Base-by-base conservation (phyloP, 2,329 filamentous ascomycete species). In the Colletotrichum sp. region DNA sequence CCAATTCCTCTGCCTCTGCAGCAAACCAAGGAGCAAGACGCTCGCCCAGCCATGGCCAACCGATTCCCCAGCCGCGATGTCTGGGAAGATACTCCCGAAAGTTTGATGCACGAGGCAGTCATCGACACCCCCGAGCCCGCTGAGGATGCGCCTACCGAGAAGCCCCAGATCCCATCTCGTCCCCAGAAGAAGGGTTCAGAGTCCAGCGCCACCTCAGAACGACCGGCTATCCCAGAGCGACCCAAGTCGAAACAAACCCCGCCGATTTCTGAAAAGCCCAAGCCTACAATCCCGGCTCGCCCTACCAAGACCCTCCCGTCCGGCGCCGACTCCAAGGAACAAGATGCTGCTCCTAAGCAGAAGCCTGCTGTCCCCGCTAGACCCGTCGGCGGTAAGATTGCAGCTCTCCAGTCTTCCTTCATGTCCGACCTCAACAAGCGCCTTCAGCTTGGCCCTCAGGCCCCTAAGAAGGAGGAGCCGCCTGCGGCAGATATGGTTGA, bases 81-180 rank as follows among this genome's bases (percentile, higher is more conserved):
- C 57, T 98, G 96, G 96, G 96, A 99, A 86, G 96, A 99, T 83
- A 93, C 92, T 0, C 96, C 96, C 2, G 95, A 98, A 80, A 96
- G 95, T 81, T 90, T 95, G 73, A 90, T 94, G 78, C 90, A 98
- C 24, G 92, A 96, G 81, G 94, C 96, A 0, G 96, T 94, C 1
- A 93, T 98, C 66, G 88, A 84, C 57, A 88, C 84, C 28, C 90
- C 86, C 32, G 91, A 90, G 71, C 71, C 36, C 12, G 13, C 28
- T 8, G 87, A 89, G 32, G 88, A 90, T 4, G 86, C 87, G 26
- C n/a, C 75, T 18, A 36, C 44, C 15, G 85, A 84, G 28, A 94
- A 93, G 82, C 94, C 94, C 30, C 87, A 90, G 57, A 86, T 95
- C 13, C 92, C 92, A 15, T 83, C 86, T 39, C 88, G 91, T 21